Evolutionary conservation across 83 land plant species (phyloP).

Genomic region (Larix sibirica): DNA sequence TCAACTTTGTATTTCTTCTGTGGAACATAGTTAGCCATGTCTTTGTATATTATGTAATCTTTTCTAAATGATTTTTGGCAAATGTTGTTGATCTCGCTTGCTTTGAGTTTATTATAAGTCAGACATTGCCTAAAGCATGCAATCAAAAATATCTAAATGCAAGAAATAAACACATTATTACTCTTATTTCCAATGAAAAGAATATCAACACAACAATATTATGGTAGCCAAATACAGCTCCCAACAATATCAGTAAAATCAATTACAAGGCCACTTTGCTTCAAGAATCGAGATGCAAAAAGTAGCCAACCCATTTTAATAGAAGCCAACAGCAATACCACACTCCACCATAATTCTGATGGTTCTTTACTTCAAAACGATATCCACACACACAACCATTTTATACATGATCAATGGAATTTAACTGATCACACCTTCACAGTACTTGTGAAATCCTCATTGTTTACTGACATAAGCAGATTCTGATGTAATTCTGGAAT

Average conservation of each 20-base stretch:
- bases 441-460: not conserved
- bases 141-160: no score
- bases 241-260: not conserved
- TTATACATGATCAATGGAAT: not conserved
- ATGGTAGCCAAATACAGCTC: not conserved
- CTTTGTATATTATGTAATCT: no score
- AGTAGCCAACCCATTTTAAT: not conserved
- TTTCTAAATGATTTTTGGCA: no score
- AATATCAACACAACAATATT: not conserved
- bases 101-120: no score
- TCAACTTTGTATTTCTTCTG: no score
- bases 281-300: not conserved
- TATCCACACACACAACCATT: slow-evolving; percentile 9
- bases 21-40: no score
- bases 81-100: no score
- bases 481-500: not conserved
- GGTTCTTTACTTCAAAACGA: not conserved
- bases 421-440: no score
- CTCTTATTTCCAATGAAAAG: not conserved
- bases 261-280: not conserved
- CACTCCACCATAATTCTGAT: slow-evolving; percentile 1
- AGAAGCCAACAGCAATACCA: slow-evolving; percentile 1
- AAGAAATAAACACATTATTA: not conserved
- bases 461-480: not conserved
- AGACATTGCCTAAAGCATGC: no score